These are phyloP conservation scores for Laetiporus sulphureus DNA, from an alignment of 1,284 basidiomycete species.

Conservation along the genomic window DNA sequence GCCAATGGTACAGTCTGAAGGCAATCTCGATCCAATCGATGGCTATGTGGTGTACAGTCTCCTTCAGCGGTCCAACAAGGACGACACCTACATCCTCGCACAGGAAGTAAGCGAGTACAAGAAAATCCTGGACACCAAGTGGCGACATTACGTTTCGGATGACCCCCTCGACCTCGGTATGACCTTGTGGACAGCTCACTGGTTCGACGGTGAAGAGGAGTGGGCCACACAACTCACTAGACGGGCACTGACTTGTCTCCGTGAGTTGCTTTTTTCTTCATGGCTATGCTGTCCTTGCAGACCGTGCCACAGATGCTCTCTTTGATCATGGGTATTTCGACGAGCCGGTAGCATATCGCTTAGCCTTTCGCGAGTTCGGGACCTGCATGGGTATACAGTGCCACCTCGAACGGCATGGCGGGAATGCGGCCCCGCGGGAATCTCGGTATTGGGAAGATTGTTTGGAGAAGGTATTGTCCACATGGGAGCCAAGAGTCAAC, in stretches of 20 bases:
- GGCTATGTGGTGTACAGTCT: conserved; percentile 24
- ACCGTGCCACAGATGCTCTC: conserved; percentile 6
- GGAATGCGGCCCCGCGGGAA: no score
- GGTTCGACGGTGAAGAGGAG: conserved; percentile 18
- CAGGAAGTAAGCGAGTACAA: conserved; percentile 20
- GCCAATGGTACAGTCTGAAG: conserved; percentile 19
- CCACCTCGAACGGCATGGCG: conserved; percentile 4
- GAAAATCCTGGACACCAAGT: conserved; percentile 20
- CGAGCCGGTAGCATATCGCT: conserved; percentile 13
- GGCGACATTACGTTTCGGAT: conserved; percentile 16
- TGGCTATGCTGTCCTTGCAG: not conserved
- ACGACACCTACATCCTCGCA: conserved; percentile 11
- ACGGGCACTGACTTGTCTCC: conserved; percentile 12
- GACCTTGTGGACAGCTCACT: conserved; percentile 24
- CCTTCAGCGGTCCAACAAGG: conserved; percentile 14
- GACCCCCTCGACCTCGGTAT: conserved; percentile 25
- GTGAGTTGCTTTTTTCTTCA: conserved; percentile 6
- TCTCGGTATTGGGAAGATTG: no score
- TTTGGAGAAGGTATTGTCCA: conserved; percentile 7
- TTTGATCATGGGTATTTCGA: conserved; percentile 17
- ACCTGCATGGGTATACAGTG: conserved; percentile 21
- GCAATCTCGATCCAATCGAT: conserved; percentile 24
- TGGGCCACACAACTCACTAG: conserved; percentile 18
- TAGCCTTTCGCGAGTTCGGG: conserved; percentile 25
- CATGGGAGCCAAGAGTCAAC: no score